Evolutionary conservation across 2,329 filamentous ascomycete species (phyloP).

Genomic region (Penicillium aurantiogriseum): DNA sequence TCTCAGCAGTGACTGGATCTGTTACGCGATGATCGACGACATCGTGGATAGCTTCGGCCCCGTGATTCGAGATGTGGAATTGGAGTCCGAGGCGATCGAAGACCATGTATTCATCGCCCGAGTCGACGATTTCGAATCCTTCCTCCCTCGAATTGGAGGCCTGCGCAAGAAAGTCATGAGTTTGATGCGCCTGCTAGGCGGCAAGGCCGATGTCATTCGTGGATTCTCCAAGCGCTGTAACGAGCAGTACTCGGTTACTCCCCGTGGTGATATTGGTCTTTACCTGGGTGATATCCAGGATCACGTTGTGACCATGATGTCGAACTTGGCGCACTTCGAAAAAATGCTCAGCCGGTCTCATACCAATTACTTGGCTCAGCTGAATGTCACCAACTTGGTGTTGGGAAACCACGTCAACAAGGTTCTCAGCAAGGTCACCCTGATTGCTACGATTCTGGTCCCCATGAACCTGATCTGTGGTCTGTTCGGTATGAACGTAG

Average conservation of each 20-base stretch:
- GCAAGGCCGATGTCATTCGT: constrained; percentile 97
- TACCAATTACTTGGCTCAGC: constrained; percentile 92
- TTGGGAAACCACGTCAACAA: constrained; percentile 86
- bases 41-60: constrained; percentile 96
- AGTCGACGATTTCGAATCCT: constrained; percentile 81
- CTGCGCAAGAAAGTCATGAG: constrained; percentile 94
- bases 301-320: constrained; percentile 99
- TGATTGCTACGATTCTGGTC: constrained; percentile 91
- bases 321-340: constrained; percentile 90
- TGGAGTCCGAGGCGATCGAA: constrained; percentile 88
- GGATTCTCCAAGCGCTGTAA: constrained; percentile 99
- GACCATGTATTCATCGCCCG: constrained; percentile 92
- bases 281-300: constrained; percentile 98
- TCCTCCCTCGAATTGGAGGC: constrained; percentile 83
- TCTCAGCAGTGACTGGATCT: constrained; percentile 96
- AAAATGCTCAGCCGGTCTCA: constrained; percentile 95
- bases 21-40: constrained; percentile 96
- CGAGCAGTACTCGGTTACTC: constrained; percentile 92
- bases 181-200: constrained; percentile 85
- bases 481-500: constrained; percentile 54
- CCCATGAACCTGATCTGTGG: constrained; percentile 86
- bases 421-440: constrained; percentile 89
- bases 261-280: constrained; percentile 91
- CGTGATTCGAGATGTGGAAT: constrained; percentile 80
- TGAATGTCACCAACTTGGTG: constrained; percentile 86